Conservation (phyloP, 2,329 filamentous ascomycete genomes). For the Monilinia aucupariae region DNA sequence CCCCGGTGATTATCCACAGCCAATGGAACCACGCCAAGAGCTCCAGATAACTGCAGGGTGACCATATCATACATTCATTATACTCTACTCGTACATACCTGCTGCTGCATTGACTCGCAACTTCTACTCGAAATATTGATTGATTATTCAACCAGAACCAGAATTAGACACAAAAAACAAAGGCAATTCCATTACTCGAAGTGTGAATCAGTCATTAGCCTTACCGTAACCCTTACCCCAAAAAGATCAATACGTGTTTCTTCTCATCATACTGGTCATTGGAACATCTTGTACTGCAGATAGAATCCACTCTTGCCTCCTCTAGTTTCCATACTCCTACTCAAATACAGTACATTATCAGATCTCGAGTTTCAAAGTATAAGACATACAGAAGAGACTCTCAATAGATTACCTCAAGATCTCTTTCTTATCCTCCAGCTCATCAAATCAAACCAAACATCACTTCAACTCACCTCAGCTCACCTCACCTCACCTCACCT, state of each 20-base stretch:
- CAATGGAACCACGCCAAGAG: not conserved
- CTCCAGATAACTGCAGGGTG: slow-evolving; percentile 8
- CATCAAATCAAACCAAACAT: not conserved
- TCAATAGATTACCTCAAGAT: not conserved
- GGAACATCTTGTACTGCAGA: slow-evolving; percentile 8
- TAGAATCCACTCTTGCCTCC: slow-evolving; percentile 1
- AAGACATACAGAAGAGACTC: not conserved
- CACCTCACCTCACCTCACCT: too few species aligned
- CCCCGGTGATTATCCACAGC: too few species aligned
- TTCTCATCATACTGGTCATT: not conserved
- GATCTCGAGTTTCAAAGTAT: not conserved
- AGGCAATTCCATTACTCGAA: too few species aligned
- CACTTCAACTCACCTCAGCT: too few species aligned
- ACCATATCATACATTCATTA: too few species aligned
- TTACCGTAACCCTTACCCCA: too few species aligned
- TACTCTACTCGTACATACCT: not conserved
- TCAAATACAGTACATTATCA: not conserved
- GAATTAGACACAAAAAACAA: too few species aligned
- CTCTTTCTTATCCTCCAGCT: not conserved
- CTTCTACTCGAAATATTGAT: too few species aligned
- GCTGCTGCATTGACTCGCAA: too few species aligned
- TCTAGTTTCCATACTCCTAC: not conserved
- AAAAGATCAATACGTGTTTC: not conserved
- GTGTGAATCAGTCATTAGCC: too few species aligned
- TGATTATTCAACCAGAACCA: too few species aligned